Evolutionary conservation across 495 filamentous ascomycete genomes (phyloP).

Genomic region (Xeromyces bisporus): DNA sequence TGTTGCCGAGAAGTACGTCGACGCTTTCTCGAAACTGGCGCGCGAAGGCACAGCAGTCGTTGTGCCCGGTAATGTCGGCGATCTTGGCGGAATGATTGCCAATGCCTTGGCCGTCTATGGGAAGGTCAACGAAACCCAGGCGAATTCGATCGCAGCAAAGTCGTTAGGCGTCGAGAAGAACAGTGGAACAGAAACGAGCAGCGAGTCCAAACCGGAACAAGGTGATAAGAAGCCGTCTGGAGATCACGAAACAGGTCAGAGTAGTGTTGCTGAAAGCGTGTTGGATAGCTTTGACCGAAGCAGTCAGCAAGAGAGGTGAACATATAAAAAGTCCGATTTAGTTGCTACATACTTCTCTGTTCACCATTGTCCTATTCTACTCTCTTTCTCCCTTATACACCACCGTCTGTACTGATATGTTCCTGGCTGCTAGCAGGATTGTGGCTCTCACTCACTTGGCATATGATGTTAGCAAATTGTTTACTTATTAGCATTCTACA

Average conservation of each 20-base stretch:
- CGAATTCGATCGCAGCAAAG: conserved; percentile 44
- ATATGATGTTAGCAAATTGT: too few relatives aligned
- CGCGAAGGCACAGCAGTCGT: conserved; percentile 89
- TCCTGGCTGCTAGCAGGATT: too few relatives aligned
- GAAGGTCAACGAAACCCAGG: conserved; percentile 77
- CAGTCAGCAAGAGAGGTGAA: conserved; percentile 22
- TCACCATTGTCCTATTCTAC: neutral
- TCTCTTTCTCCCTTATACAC: too few relatives aligned
- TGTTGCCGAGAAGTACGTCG: conserved; percentile 95
- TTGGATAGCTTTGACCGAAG: conserved; percentile 37
- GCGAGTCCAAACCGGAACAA: conserved; percentile 7
- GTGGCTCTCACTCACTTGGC: too few relatives aligned
- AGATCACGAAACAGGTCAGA: conserved; percentile 8
- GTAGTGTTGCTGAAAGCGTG: conserved; percentile 33
- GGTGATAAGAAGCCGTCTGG: conserved; percentile 7
- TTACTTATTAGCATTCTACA: too few relatives aligned
- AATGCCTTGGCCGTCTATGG: conserved; percentile 91
- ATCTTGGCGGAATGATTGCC: conserved; percentile 93
- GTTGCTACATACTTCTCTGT: conserved; percentile 2
- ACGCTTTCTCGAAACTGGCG: conserved; percentile 79
- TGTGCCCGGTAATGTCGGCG: conserved; percentile 93
- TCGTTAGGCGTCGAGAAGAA: conserved; percentile 16
- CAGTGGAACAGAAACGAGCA: conserved; percentile 4
- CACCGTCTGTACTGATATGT: too few relatives aligned
- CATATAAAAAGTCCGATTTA: too few relatives aligned